Conservation (phyloP, 2,329 filamentous ascomycete genomes). For the Clarireedia hainanense region DNA sequence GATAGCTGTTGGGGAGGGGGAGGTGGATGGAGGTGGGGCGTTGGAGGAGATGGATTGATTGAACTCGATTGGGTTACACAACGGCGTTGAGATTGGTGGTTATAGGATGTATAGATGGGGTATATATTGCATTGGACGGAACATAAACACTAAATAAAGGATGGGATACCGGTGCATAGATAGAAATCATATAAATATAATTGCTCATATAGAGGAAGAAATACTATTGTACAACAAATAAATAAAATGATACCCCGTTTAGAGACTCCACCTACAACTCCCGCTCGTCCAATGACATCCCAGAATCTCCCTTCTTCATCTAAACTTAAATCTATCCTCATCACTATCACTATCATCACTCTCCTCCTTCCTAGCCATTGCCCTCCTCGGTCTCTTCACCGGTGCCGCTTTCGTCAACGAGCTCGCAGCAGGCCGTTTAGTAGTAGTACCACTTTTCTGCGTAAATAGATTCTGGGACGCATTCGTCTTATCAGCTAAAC, state of each 20-base stretch:
- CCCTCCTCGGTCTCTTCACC: constrained; percentile 21
- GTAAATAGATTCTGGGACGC: constrained; percentile 7
- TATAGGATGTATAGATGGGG: neutral
- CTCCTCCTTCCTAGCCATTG: constrained; percentile 11
- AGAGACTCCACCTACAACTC: neutral
- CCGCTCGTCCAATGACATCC: neutral
- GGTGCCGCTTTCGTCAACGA: constrained; percentile 17
- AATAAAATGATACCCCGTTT: neutral
- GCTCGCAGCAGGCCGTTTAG: constrained; percentile 22
- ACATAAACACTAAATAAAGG: neutral
- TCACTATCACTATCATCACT: constrained; percentile 25
- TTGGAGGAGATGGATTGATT: constrained; percentile 56
- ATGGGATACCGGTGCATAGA: too few relatives aligned
- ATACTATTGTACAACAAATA: neutral
- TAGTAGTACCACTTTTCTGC: neutral
- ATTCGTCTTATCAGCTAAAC: constrained; percentile 11
- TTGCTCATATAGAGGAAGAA: neutral
- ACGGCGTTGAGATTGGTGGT: too few relatives aligned
- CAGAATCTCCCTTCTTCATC: neutral
- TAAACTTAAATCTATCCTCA: constrained; percentile 24
- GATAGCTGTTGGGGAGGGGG: constrained; percentile 50
- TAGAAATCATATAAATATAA: too few relatives aligned
- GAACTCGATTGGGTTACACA: too few relatives aligned
- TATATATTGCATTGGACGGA: neutral
- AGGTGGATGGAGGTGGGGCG: constrained; percentile 29